These are phyloP conservation scores for Suhomyces coccinellae DNA, from an alignment of 1,139 yeast species.

Conservation along the genomic window DNA sequence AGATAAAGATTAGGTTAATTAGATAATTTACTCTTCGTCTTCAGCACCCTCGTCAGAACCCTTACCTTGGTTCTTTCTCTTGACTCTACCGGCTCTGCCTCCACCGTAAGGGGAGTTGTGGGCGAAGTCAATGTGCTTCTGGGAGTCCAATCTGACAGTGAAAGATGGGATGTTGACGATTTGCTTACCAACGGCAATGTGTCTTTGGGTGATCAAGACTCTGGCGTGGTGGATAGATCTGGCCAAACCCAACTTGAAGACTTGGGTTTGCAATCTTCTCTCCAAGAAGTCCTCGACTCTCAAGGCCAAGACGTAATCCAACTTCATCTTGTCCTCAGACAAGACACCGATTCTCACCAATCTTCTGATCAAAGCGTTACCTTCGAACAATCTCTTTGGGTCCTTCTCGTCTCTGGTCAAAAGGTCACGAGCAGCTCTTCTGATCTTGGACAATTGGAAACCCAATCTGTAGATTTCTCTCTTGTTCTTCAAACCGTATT, in stretches of 20 bases:
- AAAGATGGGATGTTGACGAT: constrained; percentile 97
- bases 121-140: constrained; percentile 99
- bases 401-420: constrained; percentile 99
- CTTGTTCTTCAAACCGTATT: constrained; percentile 99
- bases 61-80: constrained; percentile 91
- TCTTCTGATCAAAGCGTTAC: constrained; percentile 99
- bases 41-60: constrained; percentile 69
- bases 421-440: constrained; percentile 99
- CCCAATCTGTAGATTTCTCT: constrained; percentile 99
- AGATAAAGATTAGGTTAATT: constrained; percentile 13
- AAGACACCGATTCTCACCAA: constrained; percentile 98
- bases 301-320: constrained; percentile 99
- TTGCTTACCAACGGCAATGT: constrained; percentile 99
- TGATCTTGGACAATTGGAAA: constrained; percentile 98
- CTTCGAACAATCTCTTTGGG: constrained; percentile 99
- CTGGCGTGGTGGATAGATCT: constrained; percentile 99
- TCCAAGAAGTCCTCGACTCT: constrained; percentile 99
- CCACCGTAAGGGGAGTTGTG: constrained; percentile 99
- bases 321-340: constrained; percentile 99
- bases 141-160: constrained; percentile 99
- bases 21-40: constrained; percentile 56
- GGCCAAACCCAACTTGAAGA: constrained; percentile 99
- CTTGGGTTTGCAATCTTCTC: constrained; percentile 99
- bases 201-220: constrained; percentile 98
- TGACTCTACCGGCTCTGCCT: constrained; percentile 99